phyloP scores from a whole-genome alignment of 371 early-diverging fungal genomes.

The Mortierella sp. region DNA sequence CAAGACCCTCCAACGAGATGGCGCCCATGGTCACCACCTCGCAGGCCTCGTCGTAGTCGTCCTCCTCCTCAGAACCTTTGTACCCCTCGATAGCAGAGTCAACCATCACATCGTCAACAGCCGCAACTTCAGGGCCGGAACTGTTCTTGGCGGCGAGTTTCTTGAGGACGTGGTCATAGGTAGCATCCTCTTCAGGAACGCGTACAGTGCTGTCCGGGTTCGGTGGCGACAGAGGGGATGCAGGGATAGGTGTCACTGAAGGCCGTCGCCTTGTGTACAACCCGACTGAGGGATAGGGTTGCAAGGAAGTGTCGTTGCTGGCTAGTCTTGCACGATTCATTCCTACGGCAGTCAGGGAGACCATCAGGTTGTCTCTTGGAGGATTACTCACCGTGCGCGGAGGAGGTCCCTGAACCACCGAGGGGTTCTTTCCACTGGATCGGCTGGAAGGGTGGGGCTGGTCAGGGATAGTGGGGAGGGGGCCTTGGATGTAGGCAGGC shows the following conservation, averaged over 20 bases:
- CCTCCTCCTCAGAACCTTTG: too few relatives aligned
- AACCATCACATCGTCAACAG: neutral
- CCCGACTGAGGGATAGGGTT: too few relatives aligned
- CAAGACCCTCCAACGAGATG: constrained; percentile 12
- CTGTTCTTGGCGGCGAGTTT: constrained; percentile 9
- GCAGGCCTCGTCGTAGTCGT: constrained; percentile 2
- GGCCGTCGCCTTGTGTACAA: too few relatives aligned
- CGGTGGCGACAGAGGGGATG: constrained; percentile 1
- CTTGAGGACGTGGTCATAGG: constrained; percentile 10
- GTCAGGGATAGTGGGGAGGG: neutral
- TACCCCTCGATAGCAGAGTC: neutral
- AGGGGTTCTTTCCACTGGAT: neutral
- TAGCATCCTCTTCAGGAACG: too few relatives aligned
- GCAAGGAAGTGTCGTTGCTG: neutral
- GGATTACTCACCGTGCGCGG: neutral
- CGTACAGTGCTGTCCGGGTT: neutral
- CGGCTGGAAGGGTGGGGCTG: neutral
- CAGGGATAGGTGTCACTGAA: neutral
- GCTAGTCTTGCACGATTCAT: neutral
- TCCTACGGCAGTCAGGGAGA: neutral
- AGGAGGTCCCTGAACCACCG: neutral
- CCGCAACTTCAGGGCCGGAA: neutral
- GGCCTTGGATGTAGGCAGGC: neutral
- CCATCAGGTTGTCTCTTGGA: neutral
- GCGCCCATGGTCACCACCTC: constrained; percentile 16